These are phyloP conservation scores for Ophiostoma piceae DNA, from an alignment of 2,329 filamentous ascomycete genomes.

Conservation along the genomic window DNA sequence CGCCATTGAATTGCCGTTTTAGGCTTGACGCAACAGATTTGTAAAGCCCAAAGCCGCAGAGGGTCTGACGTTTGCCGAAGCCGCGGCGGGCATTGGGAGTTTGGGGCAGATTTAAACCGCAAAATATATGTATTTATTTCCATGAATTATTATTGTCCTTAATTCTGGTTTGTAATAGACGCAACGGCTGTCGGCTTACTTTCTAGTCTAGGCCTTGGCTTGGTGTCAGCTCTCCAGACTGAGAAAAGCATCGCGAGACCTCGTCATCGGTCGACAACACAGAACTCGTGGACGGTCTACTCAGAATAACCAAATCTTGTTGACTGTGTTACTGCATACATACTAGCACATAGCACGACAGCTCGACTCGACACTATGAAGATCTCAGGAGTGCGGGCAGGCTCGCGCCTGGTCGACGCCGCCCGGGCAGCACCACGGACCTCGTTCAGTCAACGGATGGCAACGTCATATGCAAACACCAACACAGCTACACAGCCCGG, in stretches of 20 bases:
- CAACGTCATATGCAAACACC: neutral
- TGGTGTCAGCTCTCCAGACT: neutral
- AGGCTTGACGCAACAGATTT: slow-evolving; percentile 13
- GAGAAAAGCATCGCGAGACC: neutral
- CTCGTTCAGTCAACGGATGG: neutral
- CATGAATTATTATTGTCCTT: neutral
- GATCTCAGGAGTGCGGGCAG: neutral
- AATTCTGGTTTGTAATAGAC: slow-evolving; percentile 6
- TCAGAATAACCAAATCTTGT: too few relatives aligned
- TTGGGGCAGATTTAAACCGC: neutral
- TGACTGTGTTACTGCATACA: too few relatives aligned
- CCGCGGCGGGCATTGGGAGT: neutral
- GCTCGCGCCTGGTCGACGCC: slow-evolving; percentile 6
- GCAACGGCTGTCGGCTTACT: slow-evolving; percentile 6
- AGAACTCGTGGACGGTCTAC: too few relatives aligned
- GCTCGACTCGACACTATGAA: neutral
- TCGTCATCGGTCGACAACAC: neutral
- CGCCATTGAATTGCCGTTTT: slow-evolving; percentile 17
- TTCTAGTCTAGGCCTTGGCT: neutral
- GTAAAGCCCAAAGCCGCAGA: neutral
- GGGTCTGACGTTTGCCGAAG: slow-evolving; percentile 9
- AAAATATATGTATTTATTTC: neutral
- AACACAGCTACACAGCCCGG: neutral
- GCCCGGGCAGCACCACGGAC: neutral
- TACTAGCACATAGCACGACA: too few relatives aligned